A percentile compares a stretch with the other conserved stretches of the same genome.
Evolutionary conservation across 371 early-diverging fungal genomes (phyloP).

Genomic region (Actinomortierella ambigua): DNA sequence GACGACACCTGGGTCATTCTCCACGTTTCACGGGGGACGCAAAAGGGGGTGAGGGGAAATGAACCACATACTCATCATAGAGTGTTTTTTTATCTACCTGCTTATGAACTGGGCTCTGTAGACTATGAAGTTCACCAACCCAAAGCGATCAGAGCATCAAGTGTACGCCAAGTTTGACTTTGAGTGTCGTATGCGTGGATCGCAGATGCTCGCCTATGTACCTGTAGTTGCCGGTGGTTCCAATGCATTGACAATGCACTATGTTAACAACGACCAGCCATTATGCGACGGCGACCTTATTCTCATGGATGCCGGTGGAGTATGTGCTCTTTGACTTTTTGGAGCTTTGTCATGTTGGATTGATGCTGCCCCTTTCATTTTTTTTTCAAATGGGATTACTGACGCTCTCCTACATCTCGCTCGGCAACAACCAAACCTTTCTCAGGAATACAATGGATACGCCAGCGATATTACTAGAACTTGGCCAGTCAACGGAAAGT

Average conservation of each 20-base stretch:
- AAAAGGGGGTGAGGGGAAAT: too few species aligned
- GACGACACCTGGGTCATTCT: neutral
- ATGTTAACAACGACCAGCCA: slow-evolving; percentile 84
- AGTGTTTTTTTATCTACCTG: too few species aligned
- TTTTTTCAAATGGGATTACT: slow-evolving; percentile 4
- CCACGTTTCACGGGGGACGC: too few species aligned
- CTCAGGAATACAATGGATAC: slow-evolving; percentile 82
- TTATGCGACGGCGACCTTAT: slow-evolving; percentile 84
- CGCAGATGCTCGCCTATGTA: slow-evolving; percentile 88
- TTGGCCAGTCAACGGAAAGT: slow-evolving; percentile 93
- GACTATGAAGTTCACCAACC: slow-evolving; percentile 72
- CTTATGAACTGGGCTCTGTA: slow-evolving; percentile 21
- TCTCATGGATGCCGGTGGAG: slow-evolving; percentile 92
- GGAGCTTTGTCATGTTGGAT: neutral
- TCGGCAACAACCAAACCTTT: neutral
- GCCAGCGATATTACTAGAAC: slow-evolving; percentile 94
- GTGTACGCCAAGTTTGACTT: slow-evolving; percentile 82
- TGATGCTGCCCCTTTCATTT: neutral
- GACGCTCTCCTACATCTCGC: too few species aligned
- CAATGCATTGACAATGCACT: slow-evolving; percentile 93
- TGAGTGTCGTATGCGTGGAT: slow-evolving; percentile 71
- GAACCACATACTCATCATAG: too few species aligned
- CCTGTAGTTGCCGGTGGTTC: slow-evolving; percentile 96
- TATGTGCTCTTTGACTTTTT: slow-evolving; percentile 20
- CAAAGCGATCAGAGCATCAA: slow-evolving; percentile 76